Conservation (phyloP, 1,139 yeast species). For the Debaryomycetaceae sp. region DNA sequence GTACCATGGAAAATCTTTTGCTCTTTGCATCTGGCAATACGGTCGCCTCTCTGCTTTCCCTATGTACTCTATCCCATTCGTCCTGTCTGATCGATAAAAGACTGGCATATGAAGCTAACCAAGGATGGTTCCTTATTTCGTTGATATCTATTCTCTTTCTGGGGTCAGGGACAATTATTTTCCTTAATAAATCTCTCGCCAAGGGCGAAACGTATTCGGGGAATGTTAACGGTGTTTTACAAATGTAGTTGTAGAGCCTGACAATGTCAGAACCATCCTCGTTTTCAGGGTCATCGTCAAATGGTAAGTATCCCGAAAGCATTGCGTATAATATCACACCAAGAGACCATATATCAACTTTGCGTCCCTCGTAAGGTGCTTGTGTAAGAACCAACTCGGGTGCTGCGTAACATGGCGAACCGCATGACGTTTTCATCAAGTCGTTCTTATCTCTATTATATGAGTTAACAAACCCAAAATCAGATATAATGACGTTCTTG, state of each 20-base stretch:
- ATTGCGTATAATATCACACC: slow-evolving; percentile 95
- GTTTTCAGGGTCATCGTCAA: slow-evolving; percentile 95
- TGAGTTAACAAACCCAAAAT: slow-evolving; percentile 90
- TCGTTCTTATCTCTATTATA: slow-evolving; percentile 64
- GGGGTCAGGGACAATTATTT: slow-evolving; percentile 87
- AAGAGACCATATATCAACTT: slow-evolving; percentile 95
- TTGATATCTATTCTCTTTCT: slow-evolving; percentile 64
- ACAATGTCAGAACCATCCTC: slow-evolving; percentile 96
- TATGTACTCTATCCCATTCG: slow-evolving; percentile 77
- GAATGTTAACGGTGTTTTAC: slow-evolving; percentile 86
- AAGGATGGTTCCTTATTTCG: slow-evolving; percentile 76
- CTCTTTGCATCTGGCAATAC: slow-evolving; percentile 11
- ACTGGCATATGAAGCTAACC: slow-evolving; percentile 80
- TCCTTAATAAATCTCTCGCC: slow-evolving; percentile 86
- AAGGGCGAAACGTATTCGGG: slow-evolving; percentile 92
- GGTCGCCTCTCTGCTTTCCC: slow-evolving; percentile 21
- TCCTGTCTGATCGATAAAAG: slow-evolving; percentile 80
- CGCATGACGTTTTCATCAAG: slow-evolving; percentile 93
- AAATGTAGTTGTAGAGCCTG: slow-evolving; percentile 84
- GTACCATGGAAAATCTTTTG: slow-evolving; percentile 47
- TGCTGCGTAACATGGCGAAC: slow-evolving; percentile 98
- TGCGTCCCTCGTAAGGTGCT: slow-evolving; percentile 86
- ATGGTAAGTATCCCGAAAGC: slow-evolving; percentile 96
- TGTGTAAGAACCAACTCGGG: slow-evolving; percentile 92
- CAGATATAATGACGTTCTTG: slow-evolving; percentile 74